Conservation (phyloP, 768 basidiomycete species). For the Naganishia onofrii region DNA sequence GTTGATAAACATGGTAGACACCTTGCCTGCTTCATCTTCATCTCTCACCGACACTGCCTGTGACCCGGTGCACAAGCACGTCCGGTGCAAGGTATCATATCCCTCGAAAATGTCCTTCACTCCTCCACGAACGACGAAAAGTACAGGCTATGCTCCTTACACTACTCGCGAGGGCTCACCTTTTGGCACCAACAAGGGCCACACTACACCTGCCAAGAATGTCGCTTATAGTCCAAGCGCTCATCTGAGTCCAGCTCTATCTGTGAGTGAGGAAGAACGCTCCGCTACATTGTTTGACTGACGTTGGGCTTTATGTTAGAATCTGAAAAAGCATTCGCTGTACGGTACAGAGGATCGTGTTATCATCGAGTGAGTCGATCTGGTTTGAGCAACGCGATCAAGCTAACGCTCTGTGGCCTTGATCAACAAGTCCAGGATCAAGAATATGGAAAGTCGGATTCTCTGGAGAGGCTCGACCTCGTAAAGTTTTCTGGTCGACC, state of each 20-base stretch:
- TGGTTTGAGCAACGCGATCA: neutral
- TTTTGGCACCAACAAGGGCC: constrained; percentile 2
- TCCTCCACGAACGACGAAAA: constrained; percentile 1
- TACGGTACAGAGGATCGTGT: constrained; percentile 97
- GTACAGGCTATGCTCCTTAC: neutral
- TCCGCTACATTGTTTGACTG: no score
- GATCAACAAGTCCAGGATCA: constrained; percentile 69
- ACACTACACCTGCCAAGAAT: constrained; percentile 13
- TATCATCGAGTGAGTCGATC: constrained; percentile 65
- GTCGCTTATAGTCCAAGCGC: constrained; percentile 16
- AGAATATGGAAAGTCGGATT: constrained; percentile 96
- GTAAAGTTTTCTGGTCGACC: constrained; percentile 71
- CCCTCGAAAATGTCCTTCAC: neutral
- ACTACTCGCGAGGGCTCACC: constrained; percentile 2
- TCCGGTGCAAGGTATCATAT: neutral
- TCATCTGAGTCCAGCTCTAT: constrained; percentile 15
- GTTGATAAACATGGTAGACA: neutral
- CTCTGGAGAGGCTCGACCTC: constrained; percentile 86
- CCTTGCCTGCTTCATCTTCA: no score
- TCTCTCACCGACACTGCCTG: no score
- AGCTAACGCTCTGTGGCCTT: neutral
- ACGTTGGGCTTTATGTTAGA: no score
- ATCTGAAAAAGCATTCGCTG: constrained; percentile 71
- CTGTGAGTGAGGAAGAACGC: no score
- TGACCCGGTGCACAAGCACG: no score